Conservation (phyloP, 257 asterid genomes). For the Ocimum tenuiflorum region DNA sequence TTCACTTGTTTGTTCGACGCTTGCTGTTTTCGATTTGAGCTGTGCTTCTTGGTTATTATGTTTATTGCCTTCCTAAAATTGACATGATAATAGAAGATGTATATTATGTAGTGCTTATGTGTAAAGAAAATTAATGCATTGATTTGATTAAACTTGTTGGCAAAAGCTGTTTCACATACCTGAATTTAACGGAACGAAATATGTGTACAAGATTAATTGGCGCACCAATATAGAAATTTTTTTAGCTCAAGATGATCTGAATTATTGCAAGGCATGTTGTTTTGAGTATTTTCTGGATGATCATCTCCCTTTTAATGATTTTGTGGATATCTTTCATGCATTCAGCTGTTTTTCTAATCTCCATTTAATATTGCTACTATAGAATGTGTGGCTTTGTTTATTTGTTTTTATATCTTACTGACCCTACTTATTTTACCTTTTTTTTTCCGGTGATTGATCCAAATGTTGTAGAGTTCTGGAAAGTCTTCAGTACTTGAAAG, state of each 20-base stretch:
- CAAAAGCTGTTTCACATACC: neutral
- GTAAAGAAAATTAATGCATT: neutral
- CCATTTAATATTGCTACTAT: neutral
- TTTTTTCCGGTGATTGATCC: constrained; percentile 1
- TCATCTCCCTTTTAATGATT: neutral
- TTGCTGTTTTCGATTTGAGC: neutral
- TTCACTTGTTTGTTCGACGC: neutral
- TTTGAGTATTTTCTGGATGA: neutral
- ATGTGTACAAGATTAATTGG: neutral
- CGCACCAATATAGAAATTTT: neutral
- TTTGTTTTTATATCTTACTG: neutral
- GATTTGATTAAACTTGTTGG: neutral
- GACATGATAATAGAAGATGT: neutral
- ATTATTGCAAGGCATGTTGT: neutral
- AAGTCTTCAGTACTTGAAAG: constrained; percentile 98
- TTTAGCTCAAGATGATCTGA: neutral
- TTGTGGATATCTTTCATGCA: neutral
- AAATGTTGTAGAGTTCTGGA: constrained; percentile 70
- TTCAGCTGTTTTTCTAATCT: constrained; percentile 4
- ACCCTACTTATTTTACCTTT: neutral
- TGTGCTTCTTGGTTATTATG: neutral
- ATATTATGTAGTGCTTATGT: neutral
- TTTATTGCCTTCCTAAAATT: neutral
- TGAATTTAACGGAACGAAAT: neutral
- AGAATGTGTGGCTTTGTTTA: neutral